Evolutionary conservation across 2,329 filamentous ascomycete species (phyloP).

Genomic region (Iodosphaeria phyllophila): DNA sequence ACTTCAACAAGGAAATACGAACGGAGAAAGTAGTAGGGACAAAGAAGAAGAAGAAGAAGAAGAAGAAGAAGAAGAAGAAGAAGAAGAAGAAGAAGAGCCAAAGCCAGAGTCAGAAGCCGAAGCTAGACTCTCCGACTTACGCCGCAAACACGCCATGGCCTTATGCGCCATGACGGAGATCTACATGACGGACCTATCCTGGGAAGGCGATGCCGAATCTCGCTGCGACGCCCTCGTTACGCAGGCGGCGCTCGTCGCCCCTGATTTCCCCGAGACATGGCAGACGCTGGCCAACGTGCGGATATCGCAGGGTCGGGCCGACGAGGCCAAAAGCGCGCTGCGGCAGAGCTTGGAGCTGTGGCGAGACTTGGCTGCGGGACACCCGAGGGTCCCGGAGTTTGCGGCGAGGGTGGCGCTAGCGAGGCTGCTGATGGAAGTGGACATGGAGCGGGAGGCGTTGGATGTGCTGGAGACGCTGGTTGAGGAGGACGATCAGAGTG

Average conservation of each 20-base stretch:
- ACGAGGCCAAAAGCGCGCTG: conserved; percentile 67
- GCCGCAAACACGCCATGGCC: conserved; percentile 70
- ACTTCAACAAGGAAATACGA: too few relatives aligned
- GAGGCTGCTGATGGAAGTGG: conserved; percentile 75
- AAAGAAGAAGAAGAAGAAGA: conserved; percentile 14
- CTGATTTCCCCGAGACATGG: conserved; percentile 70
- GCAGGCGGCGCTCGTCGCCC: conserved; percentile 73
- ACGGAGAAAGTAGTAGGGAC: conserved; percentile 28
- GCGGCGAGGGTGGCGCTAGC: conserved; percentile 68
- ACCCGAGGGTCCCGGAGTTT: conserved; percentile 66
- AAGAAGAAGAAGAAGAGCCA: conserved; percentile 19
- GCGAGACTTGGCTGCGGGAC: conserved; percentile 56
- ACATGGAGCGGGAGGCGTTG: conserved; percentile 69
- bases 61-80: conserved; percentile 30
- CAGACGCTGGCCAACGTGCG: conserved; percentile 89
- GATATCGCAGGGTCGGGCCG: conserved; percentile 65
- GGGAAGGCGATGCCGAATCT: conserved; percentile 77
- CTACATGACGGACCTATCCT: conserved; percentile 96
- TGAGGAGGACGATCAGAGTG: conserved; percentile 77
- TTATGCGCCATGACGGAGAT: conserved; percentile 89
- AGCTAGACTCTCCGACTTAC: too few relatives aligned
- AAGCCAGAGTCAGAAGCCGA: too few relatives aligned
- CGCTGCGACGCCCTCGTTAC: conserved; percentile 79
- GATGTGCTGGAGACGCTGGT: conserved; percentile 71
- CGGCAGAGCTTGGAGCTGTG: conserved; percentile 65